Conservation (phyloP, 345 rosid species). For the Syzygium aqueum region DNA sequence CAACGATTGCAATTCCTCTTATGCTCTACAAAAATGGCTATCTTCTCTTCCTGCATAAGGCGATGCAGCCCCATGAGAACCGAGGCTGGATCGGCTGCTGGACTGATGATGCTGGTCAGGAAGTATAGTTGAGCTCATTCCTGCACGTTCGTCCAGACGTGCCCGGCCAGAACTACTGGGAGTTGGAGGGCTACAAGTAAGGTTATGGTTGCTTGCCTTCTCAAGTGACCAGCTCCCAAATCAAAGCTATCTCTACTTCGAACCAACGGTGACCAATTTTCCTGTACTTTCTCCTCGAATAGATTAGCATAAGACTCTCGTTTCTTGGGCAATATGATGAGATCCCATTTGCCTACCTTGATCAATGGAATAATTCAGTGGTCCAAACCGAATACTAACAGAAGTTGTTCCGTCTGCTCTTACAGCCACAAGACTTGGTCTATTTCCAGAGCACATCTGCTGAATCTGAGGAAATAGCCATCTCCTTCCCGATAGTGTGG, state of each 20-base stretch:
- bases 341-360: constrained; percentile 31
- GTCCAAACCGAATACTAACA: constrained; percentile 25
- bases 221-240: too few relatives aligned
- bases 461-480: constrained; percentile 82
- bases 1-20: constrained; percentile 65
- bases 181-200: constrained; percentile 7
- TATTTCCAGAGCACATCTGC: constrained; percentile 44
- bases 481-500: constrained; percentile 76
- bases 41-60: constrained; percentile 24
- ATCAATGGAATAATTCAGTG: constrained; percentile 27
- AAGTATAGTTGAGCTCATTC: constrained; percentile 19
- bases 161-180: constrained; percentile 29
- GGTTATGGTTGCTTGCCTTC: too few relatives aligned
- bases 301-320: too few relatives aligned
- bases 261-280: too few relatives aligned
- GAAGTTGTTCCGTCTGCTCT: constrained; percentile 36
- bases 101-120: constrained; percentile 27
- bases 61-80: constrained; percentile 17
- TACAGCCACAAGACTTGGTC: constrained; percentile 32
- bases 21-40: constrained; percentile 23
- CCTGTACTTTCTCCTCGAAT: too few relatives aligned
- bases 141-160: constrained; percentile 39
- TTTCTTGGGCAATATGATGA: constrained; percentile 33
- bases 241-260: too few relatives aligned
- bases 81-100: constrained; percentile 34